These are phyloP conservation scores for Golubevia sp. DNA, from an alignment of 1,284 basidiomycete species.

Conservation along the genomic window DNA sequence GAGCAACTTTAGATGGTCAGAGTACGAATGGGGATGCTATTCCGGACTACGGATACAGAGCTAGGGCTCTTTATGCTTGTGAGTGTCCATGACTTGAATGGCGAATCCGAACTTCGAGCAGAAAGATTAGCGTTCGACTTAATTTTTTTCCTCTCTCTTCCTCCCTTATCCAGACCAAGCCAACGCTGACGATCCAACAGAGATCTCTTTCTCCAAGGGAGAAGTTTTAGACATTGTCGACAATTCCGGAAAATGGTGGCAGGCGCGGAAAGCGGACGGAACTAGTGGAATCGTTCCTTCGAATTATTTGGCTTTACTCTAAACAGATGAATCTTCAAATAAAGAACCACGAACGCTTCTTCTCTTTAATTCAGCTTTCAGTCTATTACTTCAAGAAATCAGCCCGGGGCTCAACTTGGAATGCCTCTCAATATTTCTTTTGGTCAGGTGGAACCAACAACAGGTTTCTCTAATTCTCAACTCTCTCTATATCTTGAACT, in stretches of 20 bases:
- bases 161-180: constrained; percentile 73
- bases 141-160: constrained; percentile 33
- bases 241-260: constrained; percentile 77
- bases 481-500: background rate
- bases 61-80: constrained; percentile 87
- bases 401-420: too few relatives aligned
- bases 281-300: constrained; percentile 70
- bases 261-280: constrained; percentile 83
- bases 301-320: constrained; percentile 58
- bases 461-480: background rate
- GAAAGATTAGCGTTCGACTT: constrained; percentile 12
- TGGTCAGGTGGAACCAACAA: background rate
- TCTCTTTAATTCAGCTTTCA: background rate
- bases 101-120: constrained; percentile 5
- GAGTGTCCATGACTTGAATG: constrained; percentile 59
- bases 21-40: constrained; percentile 6
- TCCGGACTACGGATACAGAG: constrained; percentile 68
- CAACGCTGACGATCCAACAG: constrained; percentile 90
- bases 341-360: too few relatives aligned
- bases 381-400: background rate
- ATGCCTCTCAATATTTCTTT: background rate
- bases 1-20: background rate
- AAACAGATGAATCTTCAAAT: too few relatives aligned
- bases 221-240: constrained; percentile 93
- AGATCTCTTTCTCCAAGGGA: constrained; percentile 90